These are phyloP conservation scores for Cytospora piceicola DNA, from an alignment of 2,329 filamentous ascomycete species.

Conservation along the genomic window DNA sequence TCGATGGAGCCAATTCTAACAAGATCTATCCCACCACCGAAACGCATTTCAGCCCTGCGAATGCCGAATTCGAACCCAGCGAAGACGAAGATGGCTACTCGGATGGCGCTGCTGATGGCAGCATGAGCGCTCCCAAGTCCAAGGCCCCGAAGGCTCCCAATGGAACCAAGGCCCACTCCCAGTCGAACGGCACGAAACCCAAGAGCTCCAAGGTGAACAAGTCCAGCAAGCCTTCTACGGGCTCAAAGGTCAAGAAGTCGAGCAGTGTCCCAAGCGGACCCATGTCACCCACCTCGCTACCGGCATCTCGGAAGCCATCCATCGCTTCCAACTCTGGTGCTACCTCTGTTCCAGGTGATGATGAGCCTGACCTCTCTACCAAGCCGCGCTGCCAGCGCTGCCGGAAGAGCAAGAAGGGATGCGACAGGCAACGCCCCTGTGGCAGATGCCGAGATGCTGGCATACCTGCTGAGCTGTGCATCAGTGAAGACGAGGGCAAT, in stretches of 20 bases:
- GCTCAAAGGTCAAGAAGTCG: conserved; percentile 57
- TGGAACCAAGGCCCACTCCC: conserved; percentile 47
- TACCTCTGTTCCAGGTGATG: conserved; percentile 68
- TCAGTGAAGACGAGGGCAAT: conserved; percentile 97
- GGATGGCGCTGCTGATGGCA: conserved; percentile 46
- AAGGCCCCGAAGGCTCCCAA: conserved; percentile 44
- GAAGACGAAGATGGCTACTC: conserved; percentile 63
- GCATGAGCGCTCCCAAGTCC: conserved; percentile 46
- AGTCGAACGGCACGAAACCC: conserved; percentile 40
- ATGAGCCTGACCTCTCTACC: conserved; percentile 90
- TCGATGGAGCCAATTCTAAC: conserved; percentile 48
- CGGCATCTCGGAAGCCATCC: conserved; percentile 76
- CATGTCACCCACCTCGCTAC: conserved; percentile 69
- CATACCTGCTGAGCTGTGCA: conserved; percentile 87
- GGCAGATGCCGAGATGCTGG: conserved; percentile 95
- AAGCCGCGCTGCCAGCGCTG: conserved; percentile 98
- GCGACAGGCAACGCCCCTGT: conserved; percentile 93
- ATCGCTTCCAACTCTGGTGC: conserved; percentile 59
- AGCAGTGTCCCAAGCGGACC: conserved; percentile 46
- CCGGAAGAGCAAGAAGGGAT: conserved; percentile 99
- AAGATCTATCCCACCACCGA: conserved; percentile 56
- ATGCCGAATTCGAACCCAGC: conserved; percentile 50
- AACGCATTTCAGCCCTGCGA: conserved; percentile 54
- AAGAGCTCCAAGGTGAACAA: conserved; percentile 49
- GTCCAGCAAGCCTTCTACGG: conserved; percentile 39